Percentiles rank a stretch among this genome's conserved stretches.
These are phyloP conservation scores for Malassezia slooffiae DNA, from an alignment of 1,284 basidiomycete genomes.

Conservation along the genomic window DNA sequence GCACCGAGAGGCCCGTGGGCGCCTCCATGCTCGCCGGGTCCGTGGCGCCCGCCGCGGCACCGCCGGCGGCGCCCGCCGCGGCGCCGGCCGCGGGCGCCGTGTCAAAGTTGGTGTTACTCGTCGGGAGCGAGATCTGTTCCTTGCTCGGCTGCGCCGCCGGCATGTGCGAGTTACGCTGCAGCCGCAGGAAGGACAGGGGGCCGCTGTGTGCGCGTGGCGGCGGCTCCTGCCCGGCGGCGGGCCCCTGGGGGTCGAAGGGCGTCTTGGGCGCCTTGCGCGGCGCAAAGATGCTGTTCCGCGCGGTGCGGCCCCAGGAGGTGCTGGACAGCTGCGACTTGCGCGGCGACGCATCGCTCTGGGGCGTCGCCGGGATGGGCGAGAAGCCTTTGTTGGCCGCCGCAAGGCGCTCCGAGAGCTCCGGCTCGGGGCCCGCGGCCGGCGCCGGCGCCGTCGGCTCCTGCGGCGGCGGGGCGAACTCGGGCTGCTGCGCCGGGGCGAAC, in stretches of 20 bases:
- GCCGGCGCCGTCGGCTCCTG: neutral
- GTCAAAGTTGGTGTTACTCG: slow-evolving; percentile 30
- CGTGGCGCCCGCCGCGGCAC: slow-evolving; percentile 10
- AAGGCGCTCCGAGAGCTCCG: too few species aligned
- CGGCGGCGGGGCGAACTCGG: neutral
- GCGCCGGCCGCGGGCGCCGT: slow-evolving; percentile 25
- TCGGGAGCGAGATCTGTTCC: slow-evolving; percentile 43
- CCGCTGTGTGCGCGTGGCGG: too few species aligned
- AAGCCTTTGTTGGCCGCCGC: too few species aligned
- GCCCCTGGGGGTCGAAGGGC: neutral
- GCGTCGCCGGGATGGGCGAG: too few species aligned
- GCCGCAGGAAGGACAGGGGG: too few species aligned
- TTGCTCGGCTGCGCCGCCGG: slow-evolving; percentile 15
- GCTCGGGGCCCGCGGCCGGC: too few species aligned
- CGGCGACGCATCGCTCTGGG: neutral
- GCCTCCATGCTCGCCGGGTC: neutral
- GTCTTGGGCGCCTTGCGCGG: slow-evolving; percentile 1
- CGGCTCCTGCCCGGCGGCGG: too few species aligned
- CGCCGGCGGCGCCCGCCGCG: slow-evolving; percentile 9
- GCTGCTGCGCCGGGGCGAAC: neutral
- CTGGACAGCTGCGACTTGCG: neutral
- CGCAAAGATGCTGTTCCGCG: slow-evolving; percentile 1
- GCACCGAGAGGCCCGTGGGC: neutral
- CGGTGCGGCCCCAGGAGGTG: neutral
- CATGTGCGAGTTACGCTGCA: too few species aligned